These are phyloP conservation scores for Eremochloa ophiuroides DNA, from an alignment of 176 grass and related monocot genomes.

Conservation along the genomic window DNA sequence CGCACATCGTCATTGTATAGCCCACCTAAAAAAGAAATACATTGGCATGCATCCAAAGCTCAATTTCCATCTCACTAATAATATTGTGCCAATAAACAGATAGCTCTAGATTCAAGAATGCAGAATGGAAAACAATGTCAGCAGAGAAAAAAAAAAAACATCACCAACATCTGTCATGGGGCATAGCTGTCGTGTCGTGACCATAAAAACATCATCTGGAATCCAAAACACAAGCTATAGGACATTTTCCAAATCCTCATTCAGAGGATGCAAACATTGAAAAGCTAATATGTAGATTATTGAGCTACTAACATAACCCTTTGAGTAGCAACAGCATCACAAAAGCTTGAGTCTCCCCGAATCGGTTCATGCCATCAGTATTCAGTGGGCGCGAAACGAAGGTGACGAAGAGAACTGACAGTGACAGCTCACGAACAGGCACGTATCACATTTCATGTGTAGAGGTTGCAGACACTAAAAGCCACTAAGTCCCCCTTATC, in stretches of 20 bases:
- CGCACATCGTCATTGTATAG: not conserved
- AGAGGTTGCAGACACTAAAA: constrained; percentile 51
- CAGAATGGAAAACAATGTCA: not conserved
- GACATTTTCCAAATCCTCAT: not conserved
- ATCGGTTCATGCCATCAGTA: not conserved
- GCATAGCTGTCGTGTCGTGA: not conserved
- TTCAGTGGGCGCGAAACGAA: not conserved
- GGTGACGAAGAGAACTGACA: constrained; percentile 28
- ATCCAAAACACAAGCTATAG: constrained; percentile 22
- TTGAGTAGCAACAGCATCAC: constrained; percentile 7
- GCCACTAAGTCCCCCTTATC: constrained; percentile 41
- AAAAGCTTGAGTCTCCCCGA: not conserved
- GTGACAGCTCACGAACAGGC: constrained; percentile 9
- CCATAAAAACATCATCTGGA: constrained; percentile 20
- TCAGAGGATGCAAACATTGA: constrained; percentile 7
- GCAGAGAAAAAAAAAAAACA: not conserved
- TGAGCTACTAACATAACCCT: constrained; percentile 14
- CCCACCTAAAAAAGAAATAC: not conserved
- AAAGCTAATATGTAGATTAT: constrained; percentile 25
- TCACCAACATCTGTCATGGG: not conserved
- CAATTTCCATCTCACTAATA: not conserved
- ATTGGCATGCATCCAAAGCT: not conserved
- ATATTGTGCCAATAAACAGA: not conserved
- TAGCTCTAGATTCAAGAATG: not conserved
- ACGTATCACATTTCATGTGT: constrained; percentile 10